Conservation (phyloP, 106 monocot genomes). For the Dendrobium catenatum region DNA sequence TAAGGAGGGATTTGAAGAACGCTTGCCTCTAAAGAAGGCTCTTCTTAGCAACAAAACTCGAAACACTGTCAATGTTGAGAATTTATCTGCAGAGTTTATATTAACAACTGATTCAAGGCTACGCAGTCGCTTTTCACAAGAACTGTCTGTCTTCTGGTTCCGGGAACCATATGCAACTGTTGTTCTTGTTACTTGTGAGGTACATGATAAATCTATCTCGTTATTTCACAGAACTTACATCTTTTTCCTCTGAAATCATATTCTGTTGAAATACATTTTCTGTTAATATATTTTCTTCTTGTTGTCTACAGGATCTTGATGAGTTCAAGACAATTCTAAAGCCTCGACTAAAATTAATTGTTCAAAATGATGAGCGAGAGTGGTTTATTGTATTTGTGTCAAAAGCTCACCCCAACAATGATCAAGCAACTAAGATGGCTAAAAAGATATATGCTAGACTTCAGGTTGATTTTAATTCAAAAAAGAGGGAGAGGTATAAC, state of each 20-base stretch:
- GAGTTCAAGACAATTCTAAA: constrained; percentile 97
- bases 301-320: constrained; percentile 76
- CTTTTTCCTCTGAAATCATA: background rate
- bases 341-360: constrained; percentile 84
- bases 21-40: constrained; percentile 74
- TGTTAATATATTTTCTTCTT: background rate
- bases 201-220: constrained; percentile 12
- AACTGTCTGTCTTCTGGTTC: constrained; percentile 93
- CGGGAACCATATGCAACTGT: constrained; percentile 94
- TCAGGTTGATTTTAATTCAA: constrained; percentile 92
- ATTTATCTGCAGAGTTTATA: constrained; percentile 79
- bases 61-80: constrained; percentile 69
- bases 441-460: constrained; percentile 86
- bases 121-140: constrained; percentile 97
- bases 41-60: constrained; percentile 80
- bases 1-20: constrained; percentile 75
- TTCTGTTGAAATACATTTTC: constrained; percentile 1
- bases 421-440: constrained; percentile 78
- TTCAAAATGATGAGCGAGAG: constrained; percentile 97
- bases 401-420: constrained; percentile 80
- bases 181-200: constrained; percentile 96
- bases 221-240: background rate
- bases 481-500: constrained; percentile 85
- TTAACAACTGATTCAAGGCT: constrained; percentile 87
- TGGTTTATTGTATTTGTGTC: constrained; percentile 99